phyloP scores from a whole-genome alignment of 2,329 filamentous ascomycete genomes.

The Elsinoe ampelina region DNA sequence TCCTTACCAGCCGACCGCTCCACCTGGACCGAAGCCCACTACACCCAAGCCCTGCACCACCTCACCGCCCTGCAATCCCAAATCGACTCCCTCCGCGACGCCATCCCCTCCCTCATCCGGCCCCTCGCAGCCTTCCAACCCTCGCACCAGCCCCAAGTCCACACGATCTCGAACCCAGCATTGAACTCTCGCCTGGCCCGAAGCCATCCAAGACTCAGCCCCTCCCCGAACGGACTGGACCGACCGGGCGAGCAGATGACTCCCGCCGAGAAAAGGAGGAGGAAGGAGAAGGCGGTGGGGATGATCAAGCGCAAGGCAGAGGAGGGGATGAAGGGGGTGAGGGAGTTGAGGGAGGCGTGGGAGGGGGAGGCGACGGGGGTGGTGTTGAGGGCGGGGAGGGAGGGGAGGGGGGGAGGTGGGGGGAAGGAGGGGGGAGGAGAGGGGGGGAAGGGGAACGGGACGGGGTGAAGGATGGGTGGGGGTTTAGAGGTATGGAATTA shows the following conservation, averaged over 20 bases:
- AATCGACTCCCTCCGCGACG: slow-evolving; percentile 35
- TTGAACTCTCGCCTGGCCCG: not conserved
- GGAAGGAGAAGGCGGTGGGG: slow-evolving; percentile 29
- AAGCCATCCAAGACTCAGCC: not conserved
- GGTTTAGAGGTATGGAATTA: not conserved
- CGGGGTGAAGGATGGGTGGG: slow-evolving; percentile 21
- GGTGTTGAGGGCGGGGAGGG: slow-evolving; percentile 27
- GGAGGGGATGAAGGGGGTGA: slow-evolving; percentile 29
- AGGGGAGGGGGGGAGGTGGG: slow-evolving; percentile 31
- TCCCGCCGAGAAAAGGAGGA: slow-evolving; percentile 14
- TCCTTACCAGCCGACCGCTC: slow-evolving; percentile 5
- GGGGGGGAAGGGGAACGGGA: slow-evolving; percentile 22
- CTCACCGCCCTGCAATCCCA: slow-evolving; percentile 36
- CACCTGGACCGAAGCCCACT: slow-evolving; percentile 32
- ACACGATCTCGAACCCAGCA: not conserved
- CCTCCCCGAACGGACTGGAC: not conserved
- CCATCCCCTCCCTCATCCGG: slow-evolving; percentile 34
- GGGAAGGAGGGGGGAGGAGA: slow-evolving; percentile 28
- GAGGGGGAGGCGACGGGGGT: slow-evolving; percentile 28
- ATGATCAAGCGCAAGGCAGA: slow-evolving; percentile 31
- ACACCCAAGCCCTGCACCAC: slow-evolving; percentile 34
- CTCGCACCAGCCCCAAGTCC: not conserved
- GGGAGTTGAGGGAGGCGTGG: slow-evolving; percentile 31
- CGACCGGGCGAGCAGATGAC: slow-evolving; percentile 10
- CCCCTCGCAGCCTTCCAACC: slow-evolving; percentile 26